Evolutionary conservation across 1,284 basidiomycete species (phyloP).

Genomic region (Neolentinus lepideus): DNA sequence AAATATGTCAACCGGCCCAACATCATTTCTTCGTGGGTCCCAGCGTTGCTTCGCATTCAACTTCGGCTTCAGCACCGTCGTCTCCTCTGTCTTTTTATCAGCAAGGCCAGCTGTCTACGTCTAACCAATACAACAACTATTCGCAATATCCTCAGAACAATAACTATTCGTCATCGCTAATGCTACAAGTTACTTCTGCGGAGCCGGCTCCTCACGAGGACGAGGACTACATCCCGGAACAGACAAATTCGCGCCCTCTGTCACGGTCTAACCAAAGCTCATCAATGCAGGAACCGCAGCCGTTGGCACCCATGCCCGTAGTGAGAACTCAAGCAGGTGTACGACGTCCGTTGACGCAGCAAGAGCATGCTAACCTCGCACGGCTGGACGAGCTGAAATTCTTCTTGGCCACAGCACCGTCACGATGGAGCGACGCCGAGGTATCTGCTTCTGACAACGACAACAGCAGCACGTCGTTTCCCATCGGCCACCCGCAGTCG

Average conservation of each 20-base stretch:
- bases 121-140: neutral
- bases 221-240: neutral
- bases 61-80: neutral
- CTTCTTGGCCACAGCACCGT: constrained; percentile 24
- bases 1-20: constrained; percentile 1
- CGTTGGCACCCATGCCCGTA: constrained; percentile 4
- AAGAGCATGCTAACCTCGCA: constrained; percentile 63
- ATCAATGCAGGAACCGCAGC: neutral
- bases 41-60: neutral
- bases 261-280: neutral
- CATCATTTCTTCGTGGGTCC: neutral
- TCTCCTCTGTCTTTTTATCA: neutral
- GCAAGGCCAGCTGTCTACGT: neutral
- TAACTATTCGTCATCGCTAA: neutral
- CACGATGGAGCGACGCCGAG: constrained; percentile 20
- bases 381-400: constrained; percentile 74
- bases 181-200: constrained; percentile 1
- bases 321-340: constrained; percentile 26
- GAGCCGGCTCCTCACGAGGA: constrained; percentile 2
- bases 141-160: neutral
- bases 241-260: neutral
- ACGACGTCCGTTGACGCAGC: constrained; percentile 45
- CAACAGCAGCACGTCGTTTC: constrained; percentile 12
- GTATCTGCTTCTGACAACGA: constrained; percentile 16
- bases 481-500: constrained; percentile 26